Evolutionary conservation across 2,329 filamentous ascomycete genomes (phyloP).

Genomic region (Aspergillus vadensis): DNA sequence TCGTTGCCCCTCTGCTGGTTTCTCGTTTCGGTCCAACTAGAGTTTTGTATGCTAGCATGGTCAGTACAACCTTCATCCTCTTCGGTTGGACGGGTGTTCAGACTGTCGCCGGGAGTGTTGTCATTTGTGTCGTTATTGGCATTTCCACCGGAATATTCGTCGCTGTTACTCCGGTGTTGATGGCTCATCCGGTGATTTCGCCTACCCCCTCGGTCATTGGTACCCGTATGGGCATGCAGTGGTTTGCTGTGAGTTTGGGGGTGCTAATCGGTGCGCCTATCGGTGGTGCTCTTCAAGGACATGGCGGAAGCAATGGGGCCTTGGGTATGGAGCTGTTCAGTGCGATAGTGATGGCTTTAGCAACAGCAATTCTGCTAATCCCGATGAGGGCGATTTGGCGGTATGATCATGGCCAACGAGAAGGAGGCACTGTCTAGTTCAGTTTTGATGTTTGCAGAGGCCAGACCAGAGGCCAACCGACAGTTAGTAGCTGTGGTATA

Average conservation of each 20-base stretch:
- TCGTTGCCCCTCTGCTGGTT: neutral
- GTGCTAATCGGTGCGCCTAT: conserved; percentile 14
- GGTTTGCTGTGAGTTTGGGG: conserved; percentile 11
- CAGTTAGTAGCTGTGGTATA: no score
- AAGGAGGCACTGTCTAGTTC: no score
- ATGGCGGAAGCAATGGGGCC: conserved; percentile 1
- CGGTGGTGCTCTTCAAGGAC: conserved; percentile 1
- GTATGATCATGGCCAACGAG: neutral
- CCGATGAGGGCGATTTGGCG: conserved; percentile 6
- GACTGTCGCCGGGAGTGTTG: neutral
- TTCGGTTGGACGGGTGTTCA: conserved; percentile 15
- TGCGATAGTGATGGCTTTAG: conserved; percentile 1
- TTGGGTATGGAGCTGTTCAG: conserved; percentile 11
- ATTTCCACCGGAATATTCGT: conserved; percentile 9
- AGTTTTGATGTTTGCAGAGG: no score
- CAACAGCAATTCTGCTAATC: neutral
- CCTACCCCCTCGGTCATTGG: conserved; percentile 7
- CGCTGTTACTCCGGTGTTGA: conserved; percentile 10
- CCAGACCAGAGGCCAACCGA: no score
- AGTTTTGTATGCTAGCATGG: neutral
- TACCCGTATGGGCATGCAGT: conserved; percentile 16
- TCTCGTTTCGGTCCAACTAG: neutral
- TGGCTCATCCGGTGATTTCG: conserved; percentile 15
- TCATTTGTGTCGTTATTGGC: neutral
- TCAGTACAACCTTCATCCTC: neutral